phyloP scores from a whole-genome alignment of 179 eudicot species.

The Corrigiola litoralis region DNA sequence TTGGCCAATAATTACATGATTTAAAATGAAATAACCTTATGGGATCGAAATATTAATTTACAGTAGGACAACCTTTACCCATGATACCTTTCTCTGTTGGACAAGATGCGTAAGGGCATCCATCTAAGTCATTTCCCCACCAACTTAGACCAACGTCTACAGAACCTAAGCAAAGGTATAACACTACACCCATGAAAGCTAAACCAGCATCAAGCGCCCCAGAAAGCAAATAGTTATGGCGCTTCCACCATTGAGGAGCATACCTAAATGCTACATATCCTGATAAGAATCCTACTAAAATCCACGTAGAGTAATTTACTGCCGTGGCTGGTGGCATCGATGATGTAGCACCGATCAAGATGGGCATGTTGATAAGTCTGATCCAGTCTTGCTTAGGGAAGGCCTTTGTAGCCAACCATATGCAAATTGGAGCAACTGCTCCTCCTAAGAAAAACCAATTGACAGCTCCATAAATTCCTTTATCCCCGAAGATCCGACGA shows the following conservation, averaged over 20 bases:
- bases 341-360: slow-evolving; percentile 69
- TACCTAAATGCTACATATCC: slow-evolving; percentile 76
- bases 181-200: slow-evolving; percentile 88
- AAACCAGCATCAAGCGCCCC: slow-evolving; percentile 92
- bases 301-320: slow-evolving; percentile 84
- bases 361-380: slow-evolving; percentile 82
- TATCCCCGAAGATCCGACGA: slow-evolving; percentile 69
- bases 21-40: no score
- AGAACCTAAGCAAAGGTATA: slow-evolving; percentile 76
- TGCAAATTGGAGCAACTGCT: slow-evolving; percentile 74
- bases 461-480: slow-evolving; percentile 57
- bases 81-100: slow-evolving; percentile 68
- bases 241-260: slow-evolving; percentile 73
- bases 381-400: slow-evolving; percentile 85
- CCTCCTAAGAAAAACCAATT: slow-evolving; percentile 91
- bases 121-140: slow-evolving; percentile 97
- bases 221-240: slow-evolving; percentile 76
- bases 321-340: slow-evolving; percentile 94
- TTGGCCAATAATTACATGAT: no score
- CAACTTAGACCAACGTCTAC: slow-evolving; percentile 54
- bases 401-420: slow-evolving; percentile 65
- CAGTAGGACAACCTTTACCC: slow-evolving; percentile 58
- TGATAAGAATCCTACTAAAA: slow-evolving; percentile 67
- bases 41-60: no score
- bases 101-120: slow-evolving; percentile 76